These are phyloP conservation scores for Daldinia concentrica DNA, from an alignment of 495 filamentous ascomycete species.

Conservation along the genomic window DNA sequence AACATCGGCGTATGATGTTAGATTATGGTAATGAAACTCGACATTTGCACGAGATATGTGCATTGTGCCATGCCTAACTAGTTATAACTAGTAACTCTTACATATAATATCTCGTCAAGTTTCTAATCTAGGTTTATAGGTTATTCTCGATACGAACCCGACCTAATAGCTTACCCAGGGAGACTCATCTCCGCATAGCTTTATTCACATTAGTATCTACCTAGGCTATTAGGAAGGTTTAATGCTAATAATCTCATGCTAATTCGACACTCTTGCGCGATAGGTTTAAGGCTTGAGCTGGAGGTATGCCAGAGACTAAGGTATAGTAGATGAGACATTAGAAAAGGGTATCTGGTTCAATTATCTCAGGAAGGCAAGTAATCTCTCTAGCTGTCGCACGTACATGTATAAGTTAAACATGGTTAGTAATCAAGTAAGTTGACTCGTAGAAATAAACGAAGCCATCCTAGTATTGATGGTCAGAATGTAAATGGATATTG, in stretches of 20 bases:
- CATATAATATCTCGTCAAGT: background rate
- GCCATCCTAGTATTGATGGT: too few species aligned
- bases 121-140: background rate
- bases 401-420: background rate
- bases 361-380: background rate
- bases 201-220: background rate
- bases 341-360: background rate
- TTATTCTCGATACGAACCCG: background rate
- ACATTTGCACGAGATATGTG: conserved; percentile 8
- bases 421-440: too few species aligned
- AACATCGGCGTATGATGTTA: conserved; percentile 23
- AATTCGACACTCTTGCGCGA: background rate
- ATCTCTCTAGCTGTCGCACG: background rate
- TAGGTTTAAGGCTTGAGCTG: background rate
- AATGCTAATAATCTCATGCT: background rate
- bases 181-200: background rate
- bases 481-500: too few species aligned
- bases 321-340: background rate
- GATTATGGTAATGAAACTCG: conserved; percentile 13
- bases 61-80: background rate
- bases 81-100: background rate
- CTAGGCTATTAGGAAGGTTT: background rate
- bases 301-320: background rate
- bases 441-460: too few species aligned
- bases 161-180: background rate